phyloP scores from a whole-genome alignment of 805 yeast species.

The Yarrowia osloensis region DNA sequence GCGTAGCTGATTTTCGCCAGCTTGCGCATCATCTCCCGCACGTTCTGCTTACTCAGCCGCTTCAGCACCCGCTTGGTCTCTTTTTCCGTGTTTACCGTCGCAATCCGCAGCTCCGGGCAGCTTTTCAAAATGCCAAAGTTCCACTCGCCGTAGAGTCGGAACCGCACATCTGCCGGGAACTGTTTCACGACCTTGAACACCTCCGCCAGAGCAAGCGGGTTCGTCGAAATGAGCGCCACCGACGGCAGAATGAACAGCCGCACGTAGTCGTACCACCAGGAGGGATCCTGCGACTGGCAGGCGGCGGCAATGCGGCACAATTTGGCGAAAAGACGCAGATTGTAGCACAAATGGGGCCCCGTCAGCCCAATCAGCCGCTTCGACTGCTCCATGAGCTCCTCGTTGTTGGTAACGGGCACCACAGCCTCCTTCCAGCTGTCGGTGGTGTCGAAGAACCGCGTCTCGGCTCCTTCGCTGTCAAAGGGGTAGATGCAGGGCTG shows the following conservation, averaged over 20 bases:
- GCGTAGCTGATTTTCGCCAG: constrained; percentile 70
- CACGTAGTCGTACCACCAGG: constrained; percentile 59
- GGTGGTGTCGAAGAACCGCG: constrained; percentile 47
- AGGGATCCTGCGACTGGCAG: neutral
- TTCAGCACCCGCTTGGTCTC: constrained; percentile 76
- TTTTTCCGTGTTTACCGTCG: constrained; percentile 69
- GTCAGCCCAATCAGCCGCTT: constrained; percentile 54
- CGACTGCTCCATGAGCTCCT: constrained; percentile 52
- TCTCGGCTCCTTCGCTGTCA: neutral
- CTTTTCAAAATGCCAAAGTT: constrained; percentile 58
- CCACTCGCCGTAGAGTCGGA: constrained; percentile 79
- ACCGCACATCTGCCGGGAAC: constrained; percentile 65
- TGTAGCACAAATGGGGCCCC: constrained; percentile 57
- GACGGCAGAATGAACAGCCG: constrained; percentile 70
- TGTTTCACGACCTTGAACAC: constrained; percentile 56
- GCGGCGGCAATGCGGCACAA: constrained; percentile 61
- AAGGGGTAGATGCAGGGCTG: neutral
- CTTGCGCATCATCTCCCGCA: constrained; percentile 67
- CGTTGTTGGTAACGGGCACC: constrained; percentile 45
- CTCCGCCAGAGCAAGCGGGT: constrained; percentile 61
- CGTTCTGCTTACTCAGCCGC: constrained; percentile 78
- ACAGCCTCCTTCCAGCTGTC: constrained; percentile 52
- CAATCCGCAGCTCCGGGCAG: constrained; percentile 56
- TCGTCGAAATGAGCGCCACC: constrained; percentile 54
- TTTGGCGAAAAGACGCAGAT: constrained; percentile 54